Conservation (phyloP, 2,329 filamentous ascomycete species). For the Curvularia spicifera region DNA sequence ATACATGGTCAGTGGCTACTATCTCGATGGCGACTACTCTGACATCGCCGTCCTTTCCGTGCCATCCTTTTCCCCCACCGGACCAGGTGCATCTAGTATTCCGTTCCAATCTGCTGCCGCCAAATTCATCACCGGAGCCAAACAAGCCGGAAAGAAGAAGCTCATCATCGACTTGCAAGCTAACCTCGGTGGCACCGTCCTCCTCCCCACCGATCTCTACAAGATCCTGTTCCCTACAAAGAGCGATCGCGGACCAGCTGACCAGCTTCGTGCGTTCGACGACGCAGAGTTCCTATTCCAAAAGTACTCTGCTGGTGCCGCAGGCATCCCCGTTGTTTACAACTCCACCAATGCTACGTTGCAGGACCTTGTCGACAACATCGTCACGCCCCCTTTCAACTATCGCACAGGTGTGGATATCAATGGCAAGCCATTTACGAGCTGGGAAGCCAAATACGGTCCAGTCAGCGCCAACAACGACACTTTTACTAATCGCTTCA, state of each 20-base stretch:
- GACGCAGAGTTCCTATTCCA: slow-evolving; percentile 55
- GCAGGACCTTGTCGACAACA: slow-evolving; percentile 36
- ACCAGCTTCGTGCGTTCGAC: slow-evolving; percentile 60
- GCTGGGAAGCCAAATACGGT: slow-evolving; percentile 56
- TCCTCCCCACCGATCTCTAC: slow-evolving; percentile 67
- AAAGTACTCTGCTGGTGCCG: slow-evolving; percentile 29
- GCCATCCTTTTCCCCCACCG: slow-evolving; percentile 43
- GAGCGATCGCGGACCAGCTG: slow-evolving; percentile 57
- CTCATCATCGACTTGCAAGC: slow-evolving; percentile 62
- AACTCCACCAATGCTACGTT: too few relatives aligned
- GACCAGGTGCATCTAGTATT: slow-evolving; percentile 12
- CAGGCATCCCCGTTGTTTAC: too few relatives aligned
- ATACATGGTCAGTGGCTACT: slow-evolving; percentile 55
- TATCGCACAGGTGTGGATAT: slow-evolving; percentile 55
- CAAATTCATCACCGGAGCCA: slow-evolving; percentile 52
- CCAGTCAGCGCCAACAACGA: slow-evolving; percentile 55
- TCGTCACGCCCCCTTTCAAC: slow-evolving; percentile 54
- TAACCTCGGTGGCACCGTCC: slow-evolving; percentile 65
- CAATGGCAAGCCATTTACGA: slow-evolving; percentile 57
- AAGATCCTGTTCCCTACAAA: slow-evolving; percentile 61
- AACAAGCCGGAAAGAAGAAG: slow-evolving; percentile 48
- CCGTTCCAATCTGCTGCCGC: slow-evolving; percentile 51
- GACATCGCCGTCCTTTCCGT: slow-evolving; percentile 56
- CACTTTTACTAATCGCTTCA: slow-evolving; percentile 63
- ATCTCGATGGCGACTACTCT: slow-evolving; percentile 53